These are phyloP conservation scores for Arachis stenosperma DNA, from an alignment of 306 rosid genomes.

Conservation along the genomic window DNA sequence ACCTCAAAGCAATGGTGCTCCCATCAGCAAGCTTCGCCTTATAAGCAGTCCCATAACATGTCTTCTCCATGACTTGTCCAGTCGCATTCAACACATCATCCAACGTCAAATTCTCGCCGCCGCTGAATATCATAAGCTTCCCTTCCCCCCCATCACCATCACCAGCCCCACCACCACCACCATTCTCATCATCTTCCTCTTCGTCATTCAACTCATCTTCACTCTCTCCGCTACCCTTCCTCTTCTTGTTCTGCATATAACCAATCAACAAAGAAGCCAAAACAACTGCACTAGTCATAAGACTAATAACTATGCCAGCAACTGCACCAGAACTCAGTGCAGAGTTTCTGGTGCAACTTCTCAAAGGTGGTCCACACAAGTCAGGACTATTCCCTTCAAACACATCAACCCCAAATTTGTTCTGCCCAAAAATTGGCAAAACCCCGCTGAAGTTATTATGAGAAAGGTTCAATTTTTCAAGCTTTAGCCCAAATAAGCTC, in stretches of 20 bases:
- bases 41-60: constrained; percentile 90
- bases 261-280: constrained; percentile 86
- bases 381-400: constrained; percentile 82
- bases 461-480: constrained; percentile 84
- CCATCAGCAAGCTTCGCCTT: constrained; percentile 98
- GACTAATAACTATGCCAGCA: constrained; percentile 90
- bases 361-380: constrained; percentile 88
- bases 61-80: constrained; percentile 97
- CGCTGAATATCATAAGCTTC: constrained; percentile 88
- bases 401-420: constrained; percentile 70
- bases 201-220: constrained; percentile 86
- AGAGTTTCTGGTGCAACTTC: constrained; percentile 59
- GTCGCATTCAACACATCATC: constrained; percentile 98
- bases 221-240: constrained; percentile 66
- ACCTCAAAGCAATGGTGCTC: constrained; percentile 81
- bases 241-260: constrained; percentile 87
- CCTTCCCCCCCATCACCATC: constrained; percentile 61
- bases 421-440: constrained; percentile 66
- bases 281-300: constrained; percentile 90
- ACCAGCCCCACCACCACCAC: constrained; percentile 36
- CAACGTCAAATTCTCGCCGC: constrained; percentile 90
- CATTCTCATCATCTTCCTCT: constrained; percentile 62
- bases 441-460: constrained; percentile 89
- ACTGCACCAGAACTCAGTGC: constrained; percentile 89
- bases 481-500: constrained; percentile 53